A percentile compares a stretch with the other conserved stretches of the same genome.
Evolutionary conservation across 2,329 filamentous ascomycete species (phyloP).

Genomic region (Colletotrichum neosansevieriae): DNA sequence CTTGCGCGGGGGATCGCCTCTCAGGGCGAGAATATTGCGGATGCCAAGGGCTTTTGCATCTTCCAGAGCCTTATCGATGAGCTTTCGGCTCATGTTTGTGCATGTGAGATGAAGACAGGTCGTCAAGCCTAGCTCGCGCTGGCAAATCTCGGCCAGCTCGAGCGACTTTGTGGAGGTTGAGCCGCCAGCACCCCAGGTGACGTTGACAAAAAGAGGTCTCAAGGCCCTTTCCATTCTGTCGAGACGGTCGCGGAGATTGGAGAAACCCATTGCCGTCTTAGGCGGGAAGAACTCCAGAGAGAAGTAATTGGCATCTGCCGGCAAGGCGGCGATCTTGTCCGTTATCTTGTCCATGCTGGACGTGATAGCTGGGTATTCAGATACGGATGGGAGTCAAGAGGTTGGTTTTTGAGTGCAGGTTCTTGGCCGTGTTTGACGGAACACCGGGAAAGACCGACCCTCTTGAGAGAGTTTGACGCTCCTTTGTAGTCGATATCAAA

Average conservation of each 20-base stretch:
- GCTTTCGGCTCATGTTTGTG: constrained; percentile 91
- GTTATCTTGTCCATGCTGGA: constrained; percentile 85
- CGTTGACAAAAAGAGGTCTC: constrained; percentile 93
- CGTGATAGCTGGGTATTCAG: background rate
- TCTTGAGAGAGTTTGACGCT: background rate
- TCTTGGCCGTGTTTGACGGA: background rate
- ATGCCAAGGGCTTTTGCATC: constrained; percentile 92
- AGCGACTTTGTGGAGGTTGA: constrained; percentile 92
- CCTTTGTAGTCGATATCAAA: constrained; percentile 20
- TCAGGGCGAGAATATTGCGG: constrained; percentile 90
- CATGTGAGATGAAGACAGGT: constrained; percentile 97
- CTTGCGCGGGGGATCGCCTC: constrained; percentile 90
- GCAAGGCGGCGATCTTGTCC: constrained; percentile 92
- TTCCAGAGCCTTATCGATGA: constrained; percentile 90
- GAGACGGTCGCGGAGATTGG: constrained; percentile 91
- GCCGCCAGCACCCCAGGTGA: constrained; percentile 97
- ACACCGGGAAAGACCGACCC: background rate
- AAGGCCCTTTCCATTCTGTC: constrained; percentile 95
- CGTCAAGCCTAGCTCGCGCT: constrained; percentile 89
- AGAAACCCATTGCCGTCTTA: constrained; percentile 95
- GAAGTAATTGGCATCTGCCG: constrained; percentile 85
- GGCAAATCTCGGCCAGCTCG: constrained; percentile 94
- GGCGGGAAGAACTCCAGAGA: constrained; percentile 99
- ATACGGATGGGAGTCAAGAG: background rate
- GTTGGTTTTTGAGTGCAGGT: background rate